Evolutionary conservation across 2,329 filamentous ascomycete genomes (phyloP), one percentile per base, ranked within the genome.

Genomic region (Fusarium nisikadoi): DNA sequence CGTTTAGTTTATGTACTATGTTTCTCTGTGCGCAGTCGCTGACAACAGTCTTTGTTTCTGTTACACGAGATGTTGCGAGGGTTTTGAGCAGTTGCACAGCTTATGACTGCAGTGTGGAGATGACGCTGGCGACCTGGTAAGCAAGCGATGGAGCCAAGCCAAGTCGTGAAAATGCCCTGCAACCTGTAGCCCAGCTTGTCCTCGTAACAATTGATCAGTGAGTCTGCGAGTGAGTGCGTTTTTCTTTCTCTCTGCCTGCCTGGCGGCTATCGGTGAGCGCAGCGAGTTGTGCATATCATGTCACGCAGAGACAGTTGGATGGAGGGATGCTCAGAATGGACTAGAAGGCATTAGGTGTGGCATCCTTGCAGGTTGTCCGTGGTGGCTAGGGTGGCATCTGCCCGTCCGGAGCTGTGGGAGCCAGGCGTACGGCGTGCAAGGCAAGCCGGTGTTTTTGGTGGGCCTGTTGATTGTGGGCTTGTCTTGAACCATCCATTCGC

Each of bases 381-480:
- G 55, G 73, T 74, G n/a, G n/a, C n/a, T n/a, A n/a, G n/a, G n/a
- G n/a, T n/a, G 74, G 69, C 69, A 75, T 75, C 73, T 72, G 71
- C 64, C 72, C 65, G 70, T 68, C 70, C 70, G 70, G 49, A 73
- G 70, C 66, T 73, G 65, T 72, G 70, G 70, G 72, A 71, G 65
- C 72, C 66, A 69, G 50, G 58, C 63, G 54, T 56, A 39, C 39
- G 29, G 39, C 53, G 54, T 62, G 64, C 67, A 63, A 75, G 68
- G 65, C 61, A 63, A 72, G 66, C 72, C 65, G 68, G 72, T 75
- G 74, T 70, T 76, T 73, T 72, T 68, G 62, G 74, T 76, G 74
- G 74, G 65, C 45, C 70, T n/a, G 19, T 52, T 62, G 69, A 64
- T 72, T 67, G 65, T 65, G 61, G 61, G 47, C 65, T 66, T 49